Evolutionary conservation across 257 asterid genomes (phyloP).

Genomic region (Echium plantagineum): DNA sequence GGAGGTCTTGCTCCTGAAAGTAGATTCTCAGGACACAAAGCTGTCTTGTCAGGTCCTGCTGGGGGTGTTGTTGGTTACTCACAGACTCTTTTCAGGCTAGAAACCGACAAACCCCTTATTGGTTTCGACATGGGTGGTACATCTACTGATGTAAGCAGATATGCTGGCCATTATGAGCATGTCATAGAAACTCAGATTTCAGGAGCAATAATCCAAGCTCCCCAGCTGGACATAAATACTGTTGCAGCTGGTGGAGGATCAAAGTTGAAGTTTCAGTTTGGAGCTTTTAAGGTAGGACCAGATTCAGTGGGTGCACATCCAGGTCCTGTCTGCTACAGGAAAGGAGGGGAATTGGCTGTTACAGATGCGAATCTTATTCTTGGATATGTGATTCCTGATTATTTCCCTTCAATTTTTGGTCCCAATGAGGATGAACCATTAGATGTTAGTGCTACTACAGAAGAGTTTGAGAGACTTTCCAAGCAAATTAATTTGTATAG

Average conservation of each 20-base stretch:
- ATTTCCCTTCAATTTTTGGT: slow-evolving; percentile 91
- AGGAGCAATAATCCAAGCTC: slow-evolving; percentile 93
- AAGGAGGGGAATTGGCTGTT: slow-evolving; percentile 86
- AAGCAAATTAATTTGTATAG: slow-evolving; percentile 60
- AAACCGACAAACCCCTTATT: slow-evolving; percentile 82
- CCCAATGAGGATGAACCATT: slow-evolving; percentile 77
- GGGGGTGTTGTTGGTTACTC: slow-evolving; percentile 99
- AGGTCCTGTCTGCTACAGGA: slow-evolving; percentile 91
- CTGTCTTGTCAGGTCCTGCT: slow-evolving; percentile 95
- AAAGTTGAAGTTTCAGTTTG: slow-evolving; percentile 76
- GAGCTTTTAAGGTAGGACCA: slow-evolving; percentile 95
- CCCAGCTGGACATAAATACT: slow-evolving; percentile 94
- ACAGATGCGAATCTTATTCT: slow-evolving; percentile 91
- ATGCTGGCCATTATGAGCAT: slow-evolving; percentile 88
- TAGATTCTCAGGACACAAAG: slow-evolving; percentile 96
- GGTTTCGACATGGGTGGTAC: slow-evolving; percentile 99
- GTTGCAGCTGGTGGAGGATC: slow-evolving; percentile 99
- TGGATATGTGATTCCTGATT: slow-evolving; percentile 75
- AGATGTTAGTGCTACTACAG: slow-evolving; percentile 55
- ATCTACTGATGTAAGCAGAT: slow-evolving; percentile 92
- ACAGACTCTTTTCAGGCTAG: slow-evolving; percentile 73
- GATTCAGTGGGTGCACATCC: slow-evolving; percentile 99
- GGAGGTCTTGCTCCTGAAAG: slow-evolving; percentile 96
- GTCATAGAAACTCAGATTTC: slow-evolving; percentile 88
- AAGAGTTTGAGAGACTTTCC: slow-evolving; percentile 71